Evolutionary conservation across 2,329 filamentous ascomycete species (phyloP), one percentile per base, ranked within the genome.

Genomic region (Penicillium occitanis): DNA sequence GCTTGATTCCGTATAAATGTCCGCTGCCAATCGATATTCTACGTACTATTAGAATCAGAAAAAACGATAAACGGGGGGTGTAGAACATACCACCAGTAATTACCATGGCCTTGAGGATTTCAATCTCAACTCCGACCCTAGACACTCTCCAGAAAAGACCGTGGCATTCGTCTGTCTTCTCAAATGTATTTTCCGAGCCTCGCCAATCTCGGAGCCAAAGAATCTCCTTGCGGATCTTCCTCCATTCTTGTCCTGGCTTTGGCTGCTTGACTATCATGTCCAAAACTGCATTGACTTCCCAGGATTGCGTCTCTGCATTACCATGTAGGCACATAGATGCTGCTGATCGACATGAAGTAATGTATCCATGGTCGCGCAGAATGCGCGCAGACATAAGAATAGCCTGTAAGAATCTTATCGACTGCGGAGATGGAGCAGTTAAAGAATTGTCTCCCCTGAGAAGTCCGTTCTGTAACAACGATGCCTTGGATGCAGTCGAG

Each of bases 121-220:
- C 86, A 10, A 77, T 81, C 70, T 89, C 87, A 53, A 88, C 73
- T 1, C 75, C 74, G n/a, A 78, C 76, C 50, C 77, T 77, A 22
- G 80, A 73, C 51, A 88, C 77, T 69, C 80, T 82, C 64, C 86
- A 85, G 61, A 82, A 81, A 42, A 82, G 69, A 19, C 81, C 80
- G 67, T 76, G 75, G 33, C 80, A 82, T 25, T 75, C 70, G 42
- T 72, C 74, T 57, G 73, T 67, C 25, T 73, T 67, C 59, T 69
- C 67, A 19, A 61, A 73, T 14, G 69, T 63, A 19, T 67, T 65
- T 17, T 64, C 53, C 25, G 71, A 68, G 55, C 78, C 77, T 28
- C 82, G 83, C 87, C 87, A 89, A 69, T 83, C 81, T 77, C 84
- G 86, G 6, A 89, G 79, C 87, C 87, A 89, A 7, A 87, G 75